Evolutionary conservation across 1,284 basidiomycete genomes (phyloP), one percentile per base, ranked within the genome.

Genomic region (Malassezia pachydermatis): DNA sequence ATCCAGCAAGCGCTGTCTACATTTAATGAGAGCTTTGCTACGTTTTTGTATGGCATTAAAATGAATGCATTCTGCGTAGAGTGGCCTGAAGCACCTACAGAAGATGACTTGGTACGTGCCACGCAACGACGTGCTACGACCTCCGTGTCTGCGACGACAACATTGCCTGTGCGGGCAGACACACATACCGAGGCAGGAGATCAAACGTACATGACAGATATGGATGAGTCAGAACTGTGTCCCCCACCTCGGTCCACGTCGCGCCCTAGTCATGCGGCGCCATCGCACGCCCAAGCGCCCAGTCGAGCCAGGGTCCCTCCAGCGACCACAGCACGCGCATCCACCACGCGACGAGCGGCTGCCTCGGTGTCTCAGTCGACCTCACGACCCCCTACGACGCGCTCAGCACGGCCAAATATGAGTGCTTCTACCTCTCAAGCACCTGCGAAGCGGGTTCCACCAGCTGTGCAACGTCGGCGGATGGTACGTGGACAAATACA

Each of bases 11-110:
- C 85, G 16, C 77, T 95, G 39, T 79, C 80, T 4, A 81, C 80
- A 10, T 94, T 95, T 76, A 92, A 94, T 69, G 89, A 95, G 71
- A 82, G 82, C 32, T 95, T 95, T 67, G 84, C 88, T 9, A 87
- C 85, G 70, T 90, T 83, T 78, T 73, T 94, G 16, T 90, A 89
- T 71, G 82, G 84, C 9, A 81, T 94, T 79, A 84, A 88, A 70
- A 92, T 94, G 86, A 90, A 92, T 65, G 83, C 87, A 1, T 80
- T 90, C 57, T 89, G 88, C 23, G 82, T 83, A 0, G 88, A 92
- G 70, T 94, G 88, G 88, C 80, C 80, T 0, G 84, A 90, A 78
- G 60, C 41, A 9, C 41, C 29, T 10, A 43, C 41, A n/a, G 28
- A 43, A 24, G 41, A 38, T 38, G 2, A 24, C 22, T 13, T 24